phyloP scores from a whole-genome alignment of 129 eudicot genomes.

The Flaveria brownii region DNA sequence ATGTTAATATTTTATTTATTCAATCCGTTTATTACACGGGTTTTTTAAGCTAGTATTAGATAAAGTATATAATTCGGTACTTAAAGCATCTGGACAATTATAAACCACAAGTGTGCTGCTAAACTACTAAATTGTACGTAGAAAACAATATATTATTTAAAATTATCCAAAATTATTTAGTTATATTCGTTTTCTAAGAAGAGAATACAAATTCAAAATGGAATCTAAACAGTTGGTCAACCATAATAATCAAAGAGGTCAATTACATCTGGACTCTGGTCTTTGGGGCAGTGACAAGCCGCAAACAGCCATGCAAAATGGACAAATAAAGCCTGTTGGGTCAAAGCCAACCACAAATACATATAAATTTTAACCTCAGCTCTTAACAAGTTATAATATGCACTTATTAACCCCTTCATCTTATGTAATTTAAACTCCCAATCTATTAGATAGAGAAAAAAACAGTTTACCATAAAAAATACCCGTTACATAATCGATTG shows the following conservation, averaged over 20 bases:
- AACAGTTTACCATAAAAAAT: too few species aligned
- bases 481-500: too few species aligned
- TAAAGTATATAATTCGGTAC: background rate
- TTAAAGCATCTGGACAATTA: background rate
- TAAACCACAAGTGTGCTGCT: background rate
- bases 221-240: slow-evolving; percentile 28
- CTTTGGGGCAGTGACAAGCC: slow-evolving; percentile 30
- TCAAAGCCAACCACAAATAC: slow-evolving; percentile 11
- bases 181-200: slow-evolving; percentile 13
- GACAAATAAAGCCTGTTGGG: slow-evolving; percentile 30
- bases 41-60: too few species aligned
- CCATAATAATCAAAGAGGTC: slow-evolving; percentile 29
- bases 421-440: too few species aligned
- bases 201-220: slow-evolving; percentile 28
- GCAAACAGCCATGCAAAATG: slow-evolving; percentile 36
- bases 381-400: too few species aligned
- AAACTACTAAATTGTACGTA: background rate
- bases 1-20: too few species aligned
- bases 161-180: background rate
- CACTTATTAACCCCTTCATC: too few species aligned
- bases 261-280: slow-evolving; percentile 18
- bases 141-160: background rate
- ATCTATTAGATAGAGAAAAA: too few species aligned
- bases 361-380: background rate
- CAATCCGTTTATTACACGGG: too few species aligned